Percentiles rank a stretch among this genome's conserved stretches.
Conservation (phyloP, 2,329 filamentous ascomycete species). For the Claviceps maximensis region DNA sequence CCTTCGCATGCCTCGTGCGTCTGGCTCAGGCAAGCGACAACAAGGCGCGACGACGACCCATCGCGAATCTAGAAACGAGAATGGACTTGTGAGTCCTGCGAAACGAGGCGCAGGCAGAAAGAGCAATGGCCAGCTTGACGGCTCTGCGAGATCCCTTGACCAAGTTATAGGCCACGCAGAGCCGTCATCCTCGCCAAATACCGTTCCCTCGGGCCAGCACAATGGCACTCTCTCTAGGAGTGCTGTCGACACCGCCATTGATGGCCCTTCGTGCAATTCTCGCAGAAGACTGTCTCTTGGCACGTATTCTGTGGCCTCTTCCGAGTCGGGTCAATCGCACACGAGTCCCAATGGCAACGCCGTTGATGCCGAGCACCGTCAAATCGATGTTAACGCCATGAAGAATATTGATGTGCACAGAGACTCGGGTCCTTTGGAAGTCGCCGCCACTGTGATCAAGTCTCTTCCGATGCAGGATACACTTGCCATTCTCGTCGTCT, state of each 20-base stretch:
- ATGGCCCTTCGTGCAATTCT: conserved; percentile 28
- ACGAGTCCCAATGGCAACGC: conserved; percentile 23
- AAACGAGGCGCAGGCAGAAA: conserved; percentile 29
- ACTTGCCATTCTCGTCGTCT: conserved; percentile 88
- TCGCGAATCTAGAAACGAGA: conserved; percentile 69
- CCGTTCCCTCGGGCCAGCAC: conserved; percentile 13
- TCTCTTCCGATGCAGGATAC: conserved; percentile 89
- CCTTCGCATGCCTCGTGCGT: conserved; percentile 46
- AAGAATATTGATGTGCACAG: conserved; percentile 57
- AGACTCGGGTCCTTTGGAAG: conserved; percentile 58
- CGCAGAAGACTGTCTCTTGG: conserved; percentile 36
- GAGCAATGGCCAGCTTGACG: conserved; percentile 32
- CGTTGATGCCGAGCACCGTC: conserved; percentile 41
- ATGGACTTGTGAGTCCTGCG: conserved; percentile 59
- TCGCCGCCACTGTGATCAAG: conserved; percentile 74
- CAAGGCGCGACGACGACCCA: conserved; percentile 47
- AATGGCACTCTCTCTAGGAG: conserved; percentile 22
- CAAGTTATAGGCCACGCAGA: conserved; percentile 18
- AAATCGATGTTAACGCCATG: conserved; percentile 57
- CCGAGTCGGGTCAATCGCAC: conserved; percentile 35
- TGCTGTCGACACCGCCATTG: conserved; percentile 14
- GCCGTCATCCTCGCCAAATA: conserved; percentile 14
- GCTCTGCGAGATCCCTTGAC: conserved; percentile 22
- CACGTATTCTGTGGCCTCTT: conserved; percentile 39
- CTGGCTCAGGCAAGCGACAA: conserved; percentile 47